phyloP scores from a whole-genome alignment of 805 yeast genomes.

The Yarrowia sp. region DNA sequence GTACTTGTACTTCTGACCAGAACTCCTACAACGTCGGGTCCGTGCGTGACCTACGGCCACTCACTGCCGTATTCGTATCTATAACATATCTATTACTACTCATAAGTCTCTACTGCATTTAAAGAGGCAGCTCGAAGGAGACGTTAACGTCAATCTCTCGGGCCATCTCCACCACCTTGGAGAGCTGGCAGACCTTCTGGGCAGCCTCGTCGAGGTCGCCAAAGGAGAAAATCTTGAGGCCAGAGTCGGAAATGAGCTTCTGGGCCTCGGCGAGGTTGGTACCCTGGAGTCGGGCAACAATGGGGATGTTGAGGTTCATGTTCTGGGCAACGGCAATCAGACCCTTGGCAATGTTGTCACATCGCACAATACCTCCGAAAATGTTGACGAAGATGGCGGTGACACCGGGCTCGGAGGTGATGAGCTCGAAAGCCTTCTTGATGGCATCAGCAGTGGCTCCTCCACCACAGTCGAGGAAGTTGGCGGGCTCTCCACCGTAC shows the following conservation, averaged over 20 bases:
- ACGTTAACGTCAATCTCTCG: constrained; percentile 59
- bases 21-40: too few species aligned
- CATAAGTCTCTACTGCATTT: constrained; percentile 39
- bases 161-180: constrained; percentile 58
- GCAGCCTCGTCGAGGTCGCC: constrained; percentile 98
- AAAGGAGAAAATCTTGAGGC: constrained; percentile 89
- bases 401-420: constrained; percentile 85
- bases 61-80: neutral
- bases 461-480: constrained; percentile 99
- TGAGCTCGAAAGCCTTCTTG: constrained; percentile 93
- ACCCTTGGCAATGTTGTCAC: constrained; percentile 98
- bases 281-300: constrained; percentile 98
- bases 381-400: constrained; percentile 97
- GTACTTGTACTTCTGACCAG: too few species aligned
- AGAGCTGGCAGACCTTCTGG: constrained; percentile 84
- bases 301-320: constrained; percentile 89
- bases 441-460: constrained; percentile 99
- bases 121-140: constrained; percentile 58
- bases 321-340: constrained; percentile 92
- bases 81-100: constrained; percentile 38
- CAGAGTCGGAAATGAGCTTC: constrained; percentile 83
- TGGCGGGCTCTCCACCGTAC: constrained; percentile 98
- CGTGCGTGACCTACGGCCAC: too few species aligned
- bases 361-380: constrained; percentile 99
- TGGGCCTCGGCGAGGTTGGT: constrained; percentile 92